phyloP scores from a whole-genome alignment of 257 asterid genomes.

The Solanum tarijense region DNA sequence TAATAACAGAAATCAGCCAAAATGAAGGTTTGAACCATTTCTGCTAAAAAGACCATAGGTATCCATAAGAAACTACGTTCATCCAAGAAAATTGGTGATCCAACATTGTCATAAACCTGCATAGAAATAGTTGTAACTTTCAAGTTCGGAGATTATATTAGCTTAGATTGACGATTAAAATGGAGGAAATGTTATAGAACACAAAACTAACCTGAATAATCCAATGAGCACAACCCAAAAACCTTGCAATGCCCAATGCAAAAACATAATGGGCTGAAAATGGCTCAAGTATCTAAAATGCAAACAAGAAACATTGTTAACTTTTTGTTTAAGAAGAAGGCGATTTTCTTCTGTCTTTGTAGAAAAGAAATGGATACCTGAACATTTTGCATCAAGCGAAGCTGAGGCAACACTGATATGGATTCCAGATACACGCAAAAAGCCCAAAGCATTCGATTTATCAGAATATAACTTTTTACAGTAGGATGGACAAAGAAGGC shows the following conservation, averaged over 20 bases:
- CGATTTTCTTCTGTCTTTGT: not conserved
- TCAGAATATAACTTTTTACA: slow-evolving; percentile 17
- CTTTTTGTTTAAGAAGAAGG: not conserved
- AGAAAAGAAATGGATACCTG: slow-evolving; percentile 22
- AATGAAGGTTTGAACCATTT: slow-evolving; percentile 74
- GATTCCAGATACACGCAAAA: slow-evolving; percentile 78
- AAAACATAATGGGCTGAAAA: slow-evolving; percentile 87
- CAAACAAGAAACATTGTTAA: not conserved
- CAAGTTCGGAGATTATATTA: not conserved
- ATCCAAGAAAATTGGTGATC: slow-evolving; percentile 36
- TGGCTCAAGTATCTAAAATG: slow-evolving; percentile 72
- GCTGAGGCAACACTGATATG: slow-evolving; percentile 77
- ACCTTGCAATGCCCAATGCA: slow-evolving; percentile 81
- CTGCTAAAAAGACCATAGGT: slow-evolving; percentile 54
- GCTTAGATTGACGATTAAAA: not conserved
- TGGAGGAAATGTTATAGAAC: not conserved
- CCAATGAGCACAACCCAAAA: slow-evolving; percentile 90
- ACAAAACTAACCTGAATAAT: slow-evolving; percentile 53
- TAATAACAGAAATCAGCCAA: slow-evolving; percentile 90
- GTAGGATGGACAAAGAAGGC: slow-evolving; percentile 55
- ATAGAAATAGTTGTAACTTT: not conserved
- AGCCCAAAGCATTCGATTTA: slow-evolving; percentile 64
- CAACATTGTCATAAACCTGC: slow-evolving; percentile 63
- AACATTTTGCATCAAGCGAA: slow-evolving; percentile 80
- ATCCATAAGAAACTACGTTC: slow-evolving; percentile 68